Base-by-base conservation (phyloP, 2,329 filamentous ascomycete genomes). In the Aureobasidium sp. region DNA sequence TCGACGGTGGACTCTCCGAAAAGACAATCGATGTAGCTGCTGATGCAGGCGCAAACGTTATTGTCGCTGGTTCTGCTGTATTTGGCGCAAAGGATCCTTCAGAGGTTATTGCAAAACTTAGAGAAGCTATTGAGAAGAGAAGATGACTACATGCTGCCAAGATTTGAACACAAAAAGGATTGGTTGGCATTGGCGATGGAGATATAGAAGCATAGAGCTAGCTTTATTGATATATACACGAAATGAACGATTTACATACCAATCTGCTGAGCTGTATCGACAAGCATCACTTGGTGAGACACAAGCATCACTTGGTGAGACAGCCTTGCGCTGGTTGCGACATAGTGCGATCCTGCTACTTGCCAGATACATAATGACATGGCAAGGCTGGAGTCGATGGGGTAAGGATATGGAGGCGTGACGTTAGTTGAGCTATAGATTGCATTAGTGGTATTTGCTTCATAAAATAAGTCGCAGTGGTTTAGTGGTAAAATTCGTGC, bases 31-130 rank as follows among this genome's bases (percentile, higher is more conserved):
- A 96, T 74, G 92, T 95, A 76, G 96, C 96, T 10, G 96, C 96
- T 0, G 94, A 97, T 67, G 96, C 96, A 0, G 96, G 96, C 40
- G 96, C 96, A 64, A 99, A 99, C 74, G 96, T 99, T 66, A 99
- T 99, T 75, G 96, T 99, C 60, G 95, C 96, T 15, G 96, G 96
- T 36, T 97, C 93, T 74, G 96, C 96, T 47, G 94, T 99, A 10
- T 99, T 98, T 80, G 94, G 95, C 42, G 95, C 96, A 23, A 87
- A 94, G 75, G 93, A 97, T 75, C 96, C 96, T 0, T 88, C 88
- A 8, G 92, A 96, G 71, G 94, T 98, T 29, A 98, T 99, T 76
- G 81, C 86, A n/a, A 84, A 92, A 78, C 82, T 99, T 75, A 88
- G 94, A 70, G 88, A 92, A 67, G 88, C 93, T 3, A 95, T 99